Conservation (phyloP, 192 early-diverging fungal genomes). For the Rhizophagus prolifer region DNA sequence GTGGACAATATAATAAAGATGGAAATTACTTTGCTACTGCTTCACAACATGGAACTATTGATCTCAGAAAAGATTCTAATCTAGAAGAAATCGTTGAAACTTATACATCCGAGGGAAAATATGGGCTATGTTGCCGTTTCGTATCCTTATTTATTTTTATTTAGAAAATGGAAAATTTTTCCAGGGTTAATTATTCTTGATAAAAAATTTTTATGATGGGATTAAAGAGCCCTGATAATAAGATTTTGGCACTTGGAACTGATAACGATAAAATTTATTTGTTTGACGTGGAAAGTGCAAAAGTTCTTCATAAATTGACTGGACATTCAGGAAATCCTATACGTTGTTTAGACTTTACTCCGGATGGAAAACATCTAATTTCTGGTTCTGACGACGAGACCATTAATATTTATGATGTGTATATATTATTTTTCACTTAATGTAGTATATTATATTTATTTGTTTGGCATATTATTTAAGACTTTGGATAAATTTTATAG, state of each 20-base stretch:
- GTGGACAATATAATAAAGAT: constrained; percentile 64
- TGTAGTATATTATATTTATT: background rate
- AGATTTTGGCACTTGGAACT: constrained; percentile 63
- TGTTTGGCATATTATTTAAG: background rate
- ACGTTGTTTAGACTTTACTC: constrained; percentile 18
- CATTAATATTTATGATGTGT: constrained; percentile 30
- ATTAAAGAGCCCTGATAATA: constrained; percentile 65
- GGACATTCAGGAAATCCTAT: constrained; percentile 21
- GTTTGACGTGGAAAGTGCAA: constrained; percentile 41
- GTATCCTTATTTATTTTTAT: constrained; percentile 37
- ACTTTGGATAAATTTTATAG: constrained; percentile 1
- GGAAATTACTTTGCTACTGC: constrained; percentile 64
- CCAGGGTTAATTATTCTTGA: background rate
- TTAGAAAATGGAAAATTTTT: background rate
- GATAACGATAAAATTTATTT: constrained; percentile 53
- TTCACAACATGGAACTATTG: constrained; percentile 66
- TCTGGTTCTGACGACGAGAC: constrained; percentile 29
- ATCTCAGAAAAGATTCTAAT: constrained; percentile 63
- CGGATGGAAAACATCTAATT: constrained; percentile 12
- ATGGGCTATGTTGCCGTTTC: constrained; percentile 69
- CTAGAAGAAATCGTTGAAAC: constrained; percentile 12
- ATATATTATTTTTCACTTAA: background rate
- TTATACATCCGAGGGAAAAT: constrained; percentile 33
- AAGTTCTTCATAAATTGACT: constrained; percentile 41
- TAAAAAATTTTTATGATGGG: background rate